Evolutionary conservation across 257 asterid genomes (phyloP), one percentile per base, ranked within the genome.

Genomic region (Voacanga thouarsii): DNA sequence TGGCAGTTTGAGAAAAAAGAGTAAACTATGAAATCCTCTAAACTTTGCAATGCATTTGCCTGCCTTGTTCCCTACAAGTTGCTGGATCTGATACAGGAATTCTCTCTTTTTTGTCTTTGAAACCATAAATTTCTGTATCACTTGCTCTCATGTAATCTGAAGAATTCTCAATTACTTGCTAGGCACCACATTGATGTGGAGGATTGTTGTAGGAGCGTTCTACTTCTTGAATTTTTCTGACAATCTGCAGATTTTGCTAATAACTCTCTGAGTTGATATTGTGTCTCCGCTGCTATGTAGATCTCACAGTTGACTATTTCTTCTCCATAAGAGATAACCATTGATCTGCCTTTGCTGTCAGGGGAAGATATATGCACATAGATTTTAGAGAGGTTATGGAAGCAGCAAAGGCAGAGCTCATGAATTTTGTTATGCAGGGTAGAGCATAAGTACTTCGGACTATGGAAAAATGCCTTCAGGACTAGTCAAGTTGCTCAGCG

Each of bases 361-460:
- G 99, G 98, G 97, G 98, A 79, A 87, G 97, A 79, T 92, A 95
- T 71, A 84, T 80, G 80, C 88, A 90, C 49, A 78, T 90, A 72
- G 97, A 95, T 83, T 95, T 95, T 83, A 85, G 88, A 86, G 88
- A 86, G 12, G 78, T 95, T 59, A 91, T 92, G 90, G 97, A 93
- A 83, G 98, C 96, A 78, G 96, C 98, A 49, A 89, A 88, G 83
- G 84, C 79, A 72, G 99, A 89, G 76, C 98, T 95, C 86, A 63
- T 93, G 51, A 85, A 82, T 64, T 80, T 84, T 77, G 91, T 86
- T 1, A 89, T 87, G 47, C 90, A 87, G 86, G 83, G 84, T 76
- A 74, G 78, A 69, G 67, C 76, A 67, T 89, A 81, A 72, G 30
- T 60, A 51, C 45, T 56, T 59, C 41, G 18, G 18, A 28, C 19